Evolutionary conservation across 1,284 basidiomycete species (phyloP).

Genomic region (Entoloma clypeatum): DNA sequence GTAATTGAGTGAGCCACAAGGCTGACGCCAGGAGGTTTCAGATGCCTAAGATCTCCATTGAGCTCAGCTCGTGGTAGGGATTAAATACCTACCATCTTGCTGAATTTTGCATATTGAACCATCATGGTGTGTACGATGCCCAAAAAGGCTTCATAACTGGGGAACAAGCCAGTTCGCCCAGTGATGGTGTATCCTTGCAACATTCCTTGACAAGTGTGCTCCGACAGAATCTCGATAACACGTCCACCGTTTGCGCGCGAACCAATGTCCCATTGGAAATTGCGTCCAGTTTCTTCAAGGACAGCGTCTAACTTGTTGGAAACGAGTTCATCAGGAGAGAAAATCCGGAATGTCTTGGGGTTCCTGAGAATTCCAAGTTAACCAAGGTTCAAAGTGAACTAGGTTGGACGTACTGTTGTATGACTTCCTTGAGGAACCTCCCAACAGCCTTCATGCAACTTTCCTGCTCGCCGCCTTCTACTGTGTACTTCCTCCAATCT

Average conservation of each 20-base stretch:
- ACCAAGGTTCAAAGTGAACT: neutral
- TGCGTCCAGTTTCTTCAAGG: conserved; percentile 60
- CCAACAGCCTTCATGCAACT: conserved; percentile 81
- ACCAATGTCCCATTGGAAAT: conserved; percentile 81
- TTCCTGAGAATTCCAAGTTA: conserved; percentile 43
- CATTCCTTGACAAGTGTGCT: conserved; percentile 87
- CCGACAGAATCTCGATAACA: conserved; percentile 83
- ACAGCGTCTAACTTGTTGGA: conserved; percentile 86
- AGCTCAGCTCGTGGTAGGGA: neutral
- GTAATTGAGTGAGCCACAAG: conserved; percentile 77
- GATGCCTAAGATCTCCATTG: conserved; percentile 33
- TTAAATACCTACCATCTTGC: conserved; percentile 57
- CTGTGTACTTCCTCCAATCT: conserved; percentile 57
- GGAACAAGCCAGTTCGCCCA: conserved; percentile 81
- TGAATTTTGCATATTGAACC: conserved; percentile 83
- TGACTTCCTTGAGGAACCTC: conserved; percentile 53
- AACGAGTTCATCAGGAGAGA: conserved; percentile 89
- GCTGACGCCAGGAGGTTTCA: conserved; percentile 76
- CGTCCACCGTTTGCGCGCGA: conserved; percentile 67
- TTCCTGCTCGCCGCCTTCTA: conserved; percentile 52
- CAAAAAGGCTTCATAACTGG: conserved; percentile 85
- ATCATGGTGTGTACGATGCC: conserved; percentile 78
- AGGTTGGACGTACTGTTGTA: conserved; percentile 43
- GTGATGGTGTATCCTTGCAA: conserved; percentile 83
- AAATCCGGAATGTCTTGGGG: conserved; percentile 76